Evolutionary conservation across 1,139 yeast species (phyloP).

Genomic region (Blastobotrys ciferrii): DNA sequence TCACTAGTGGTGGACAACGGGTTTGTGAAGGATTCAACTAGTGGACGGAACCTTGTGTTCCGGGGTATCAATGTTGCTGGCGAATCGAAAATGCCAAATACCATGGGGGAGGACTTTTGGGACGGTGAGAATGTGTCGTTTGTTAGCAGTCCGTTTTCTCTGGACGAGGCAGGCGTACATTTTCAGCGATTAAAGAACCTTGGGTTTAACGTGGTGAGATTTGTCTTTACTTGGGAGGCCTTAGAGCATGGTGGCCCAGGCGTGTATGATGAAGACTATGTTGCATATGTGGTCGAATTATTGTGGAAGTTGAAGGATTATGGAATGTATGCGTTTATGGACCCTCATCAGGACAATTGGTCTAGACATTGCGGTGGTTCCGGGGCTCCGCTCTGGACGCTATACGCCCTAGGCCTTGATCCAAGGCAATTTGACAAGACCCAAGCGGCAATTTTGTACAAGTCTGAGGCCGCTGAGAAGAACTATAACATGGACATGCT

Average conservation of each 20-base stretch:
- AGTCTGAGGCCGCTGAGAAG: conserved; percentile 29
- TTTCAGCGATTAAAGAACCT: conserved; percentile 64
- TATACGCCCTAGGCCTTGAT: conserved; percentile 80
- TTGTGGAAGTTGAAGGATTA: conserved; percentile 55
- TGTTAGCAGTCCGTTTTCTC: conserved; percentile 74
- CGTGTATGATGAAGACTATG: conserved; percentile 72
- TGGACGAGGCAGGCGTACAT: conserved; percentile 69
- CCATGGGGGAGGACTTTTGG: conserved; percentile 57
- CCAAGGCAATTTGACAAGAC: conserved; percentile 62
- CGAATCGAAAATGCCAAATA: conserved; percentile 57
- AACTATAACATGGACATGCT: conserved; percentile 63
- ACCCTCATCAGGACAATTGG: conserved; percentile 94
- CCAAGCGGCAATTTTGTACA: conserved; percentile 74
- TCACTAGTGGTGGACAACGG: conserved; percentile 40
- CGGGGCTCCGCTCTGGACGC: conserved; percentile 92
- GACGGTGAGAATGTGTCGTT: conserved; percentile 73
- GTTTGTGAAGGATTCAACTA: conserved; percentile 52
- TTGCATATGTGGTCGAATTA: conserved; percentile 64
- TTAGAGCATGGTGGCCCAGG: conserved; percentile 86
- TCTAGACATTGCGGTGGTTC: conserved; percentile 82
- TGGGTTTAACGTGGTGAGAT: conserved; percentile 78
- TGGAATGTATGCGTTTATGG: conserved; percentile 76
- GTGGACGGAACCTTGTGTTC: conserved; percentile 59
- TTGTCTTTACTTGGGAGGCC: conserved; percentile 86
- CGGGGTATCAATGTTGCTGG: conserved; percentile 86